Percentiles rank a stretch among this genome's conserved stretches.
phyloP scores from a whole-genome alignment of 768 basidiomycete species.

The Zangia roseola region DNA sequence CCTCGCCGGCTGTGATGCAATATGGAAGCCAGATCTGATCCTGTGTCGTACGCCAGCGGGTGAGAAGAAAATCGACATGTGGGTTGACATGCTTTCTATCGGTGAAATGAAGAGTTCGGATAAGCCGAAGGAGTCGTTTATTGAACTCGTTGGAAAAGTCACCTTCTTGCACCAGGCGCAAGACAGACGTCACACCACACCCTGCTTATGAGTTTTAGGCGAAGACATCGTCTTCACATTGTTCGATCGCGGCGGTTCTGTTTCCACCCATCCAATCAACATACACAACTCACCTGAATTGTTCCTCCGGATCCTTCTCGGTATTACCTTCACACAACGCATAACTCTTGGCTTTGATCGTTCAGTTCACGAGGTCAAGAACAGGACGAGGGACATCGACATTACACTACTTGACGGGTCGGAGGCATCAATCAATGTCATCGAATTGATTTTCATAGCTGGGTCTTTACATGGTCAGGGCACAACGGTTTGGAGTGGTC shows the following conservation, averaged over 20 bases:
- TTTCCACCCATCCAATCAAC: neutral
- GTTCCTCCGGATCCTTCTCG: neutral
- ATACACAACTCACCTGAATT: neutral
- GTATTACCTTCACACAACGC: neutral
- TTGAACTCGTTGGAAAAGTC: neutral
- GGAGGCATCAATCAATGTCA: neutral
- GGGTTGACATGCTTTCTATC: neutral
- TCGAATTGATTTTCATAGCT: neutral
- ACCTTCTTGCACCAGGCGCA: no score
- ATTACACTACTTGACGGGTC: neutral
- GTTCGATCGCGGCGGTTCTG: neutral
- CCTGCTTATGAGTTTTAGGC: no score
- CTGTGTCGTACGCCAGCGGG: neutral
- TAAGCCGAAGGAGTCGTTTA: neutral
- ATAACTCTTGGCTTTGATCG: neutral
- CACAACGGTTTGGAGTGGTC: neutral
- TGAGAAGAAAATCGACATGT: neutral
- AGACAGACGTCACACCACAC: no score
- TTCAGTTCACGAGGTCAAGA: neutral
- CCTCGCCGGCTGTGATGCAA: no score
- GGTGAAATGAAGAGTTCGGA: neutral
- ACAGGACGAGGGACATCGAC: neutral
- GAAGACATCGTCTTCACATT: neutral
- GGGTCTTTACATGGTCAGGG: neutral
- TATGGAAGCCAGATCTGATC: neutral